Conservation (phyloP, 768 basidiomycete species). For the Harrya chromipes region DNA sequence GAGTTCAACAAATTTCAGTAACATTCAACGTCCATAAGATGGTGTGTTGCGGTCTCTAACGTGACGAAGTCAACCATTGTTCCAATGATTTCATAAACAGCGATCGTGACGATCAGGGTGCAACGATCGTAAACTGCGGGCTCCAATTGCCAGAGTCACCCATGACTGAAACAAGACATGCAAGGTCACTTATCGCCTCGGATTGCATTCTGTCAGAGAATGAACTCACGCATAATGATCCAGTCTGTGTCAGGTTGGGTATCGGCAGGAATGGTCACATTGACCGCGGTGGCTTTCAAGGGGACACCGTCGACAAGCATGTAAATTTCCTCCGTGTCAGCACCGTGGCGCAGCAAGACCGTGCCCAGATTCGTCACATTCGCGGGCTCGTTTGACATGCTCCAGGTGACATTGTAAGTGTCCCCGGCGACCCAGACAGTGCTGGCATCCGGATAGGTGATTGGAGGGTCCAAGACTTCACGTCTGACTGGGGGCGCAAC, state of each 20-base stretch:
- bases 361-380: slow-evolving; percentile 49
- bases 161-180: slow-evolving; percentile 35
- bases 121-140: slow-evolving; percentile 41
- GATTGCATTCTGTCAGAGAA: not conserved
- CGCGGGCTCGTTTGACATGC: slow-evolving; percentile 38
- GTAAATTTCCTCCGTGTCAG: slow-evolving; percentile 17
- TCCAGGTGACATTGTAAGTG: slow-evolving; percentile 45
- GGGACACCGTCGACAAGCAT: slow-evolving; percentile 40
- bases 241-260: slow-evolving; percentile 39
- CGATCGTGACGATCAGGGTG: slow-evolving; percentile 12
- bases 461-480: slow-evolving; percentile 49
- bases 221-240: slow-evolving; percentile 41
- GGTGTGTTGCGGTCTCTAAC: no score
- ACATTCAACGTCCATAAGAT: no score
- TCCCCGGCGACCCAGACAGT: slow-evolving; percentile 43
- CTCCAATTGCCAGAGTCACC: slow-evolving; percentile 55
- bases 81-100: not conserved
- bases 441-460: slow-evolving; percentile 35
- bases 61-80: no score
- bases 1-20: no score
- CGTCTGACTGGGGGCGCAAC: slow-evolving; percentile 19
- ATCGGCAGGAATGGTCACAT: slow-evolving; percentile 38
- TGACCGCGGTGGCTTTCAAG: slow-evolving; percentile 33
- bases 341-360: slow-evolving; percentile 40
- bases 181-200: slow-evolving; percentile 1